Evolutionary conservation across 164 flowering plant species (phyloP), one percentile per base, ranked within the genome.

Genomic region (Annona squamosa): DNA sequence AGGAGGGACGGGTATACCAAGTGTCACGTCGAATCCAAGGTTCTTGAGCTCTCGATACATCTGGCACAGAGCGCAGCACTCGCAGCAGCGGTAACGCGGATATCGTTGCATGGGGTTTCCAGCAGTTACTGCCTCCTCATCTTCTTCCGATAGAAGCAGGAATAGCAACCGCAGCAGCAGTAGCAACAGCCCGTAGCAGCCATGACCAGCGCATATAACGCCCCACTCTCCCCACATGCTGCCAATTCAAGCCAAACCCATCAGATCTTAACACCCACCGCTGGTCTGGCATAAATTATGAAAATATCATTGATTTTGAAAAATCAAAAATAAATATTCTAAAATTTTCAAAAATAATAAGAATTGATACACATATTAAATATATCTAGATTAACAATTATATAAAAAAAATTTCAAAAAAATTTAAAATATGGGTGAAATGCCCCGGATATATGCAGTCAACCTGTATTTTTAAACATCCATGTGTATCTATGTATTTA

Each of bases 141-240:
- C 17, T 76, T 76, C 44, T 74, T 52, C 12, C 78, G 59, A n/a
- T 76, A 76, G 74, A 76, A 65, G 66, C 78, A 76, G 6, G 78
- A 71, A 46, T 76, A 76, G 18, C 44, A 45, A 62, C 78, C 0
- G 37, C 37, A 26, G 37, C 37, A 26, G 37, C 37, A 26, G 37
- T 26, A 76, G n/a, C 66, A 4, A 56, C 70, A 71, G 4, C 74
- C 78, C 13, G 74, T 67, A 13, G 66, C 44, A 6, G 4, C 44
- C 65, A 46, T n/a, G 16, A 76, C 44, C 4, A 76, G 70, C 3
- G 74, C 46, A 57, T 76, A 76, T n/a, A 76, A 46, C 6, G 74
- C 74, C 9, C 78, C 78, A 26, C 57, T 59, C 46, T 59, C 42
- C 4, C 46, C 71, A 46, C 74, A 76, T 26, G 78, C 74, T 76